Percentiles rank a stretch among this genome's conserved stretches.
Conservation (phyloP, 495 filamentous ascomycete genomes). For the Pyrenopolyporus hunteri region DNA sequence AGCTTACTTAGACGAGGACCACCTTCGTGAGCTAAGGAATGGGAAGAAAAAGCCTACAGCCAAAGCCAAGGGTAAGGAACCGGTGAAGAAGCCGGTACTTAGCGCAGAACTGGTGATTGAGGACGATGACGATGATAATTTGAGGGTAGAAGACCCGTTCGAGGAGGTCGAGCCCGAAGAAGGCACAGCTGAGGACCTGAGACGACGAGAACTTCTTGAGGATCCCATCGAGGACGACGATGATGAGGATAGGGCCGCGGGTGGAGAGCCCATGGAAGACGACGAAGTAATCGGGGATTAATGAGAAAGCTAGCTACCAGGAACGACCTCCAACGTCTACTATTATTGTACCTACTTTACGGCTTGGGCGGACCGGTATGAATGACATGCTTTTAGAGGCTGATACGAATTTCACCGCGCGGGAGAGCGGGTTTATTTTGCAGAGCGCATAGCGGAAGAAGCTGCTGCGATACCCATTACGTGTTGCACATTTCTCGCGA, state of each 20-base stretch:
- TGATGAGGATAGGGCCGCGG: slow-evolving; percentile 48
- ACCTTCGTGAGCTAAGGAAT: slow-evolving; percentile 44
- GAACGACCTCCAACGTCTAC: neutral
- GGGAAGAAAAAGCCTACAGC: slow-evolving; percentile 53
- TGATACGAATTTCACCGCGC: neutral
- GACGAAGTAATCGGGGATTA: slow-evolving; percentile 77
- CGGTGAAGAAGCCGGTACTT: slow-evolving; percentile 48
- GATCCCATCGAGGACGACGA: slow-evolving; percentile 58
- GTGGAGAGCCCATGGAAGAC: slow-evolving; percentile 57
- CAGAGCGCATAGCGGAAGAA: neutral
- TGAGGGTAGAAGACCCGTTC: slow-evolving; percentile 47
- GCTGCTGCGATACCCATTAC: neutral
- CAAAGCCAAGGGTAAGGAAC: slow-evolving; percentile 55
- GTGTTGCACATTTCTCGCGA: neutral
- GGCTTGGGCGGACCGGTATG: slow-evolving; percentile 5
- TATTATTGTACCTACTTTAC: slow-evolving; percentile 3
- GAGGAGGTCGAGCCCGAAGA: slow-evolving; percentile 59
- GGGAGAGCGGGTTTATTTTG: no score
- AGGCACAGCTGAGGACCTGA: slow-evolving; percentile 65
- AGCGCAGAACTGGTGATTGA: slow-evolving; percentile 56
- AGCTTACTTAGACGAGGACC: slow-evolving; percentile 70
- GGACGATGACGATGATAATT: slow-evolving; percentile 58
- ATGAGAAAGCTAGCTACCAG: slow-evolving; percentile 8
- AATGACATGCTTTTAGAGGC: slow-evolving; percentile 10
- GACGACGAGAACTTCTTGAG: slow-evolving; percentile 64